Conservation (phyloP, 208 protist species). For the Leishmania major region DNA sequence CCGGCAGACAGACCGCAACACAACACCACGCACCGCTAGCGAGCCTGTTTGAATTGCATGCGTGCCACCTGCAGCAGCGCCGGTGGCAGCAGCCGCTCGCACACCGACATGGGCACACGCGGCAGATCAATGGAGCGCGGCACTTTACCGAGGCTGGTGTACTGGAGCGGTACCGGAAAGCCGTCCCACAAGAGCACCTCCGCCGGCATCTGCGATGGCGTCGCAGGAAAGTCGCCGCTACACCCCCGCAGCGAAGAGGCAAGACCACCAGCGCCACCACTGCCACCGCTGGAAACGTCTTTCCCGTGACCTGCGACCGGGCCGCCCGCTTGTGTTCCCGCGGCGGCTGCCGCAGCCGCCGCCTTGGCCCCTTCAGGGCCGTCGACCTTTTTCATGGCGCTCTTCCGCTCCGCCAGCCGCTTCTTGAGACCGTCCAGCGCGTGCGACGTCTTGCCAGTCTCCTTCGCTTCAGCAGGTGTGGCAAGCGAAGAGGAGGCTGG, state of each 20-base stretch:
- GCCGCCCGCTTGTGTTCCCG: neutral
- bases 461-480: conserved; percentile 2
- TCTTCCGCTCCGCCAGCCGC: conserved; percentile 53
- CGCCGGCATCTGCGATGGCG: conserved; percentile 1
- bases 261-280: conserved; percentile 10
- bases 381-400: conserved; percentile 30
- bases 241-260: neutral
- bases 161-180: conserved; percentile 34
- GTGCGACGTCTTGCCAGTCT: conserved; percentile 24
- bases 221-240: conserved; percentile 13
- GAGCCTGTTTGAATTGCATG: conserved; percentile 20
- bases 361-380: neutral
- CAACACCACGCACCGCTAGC: neutral
- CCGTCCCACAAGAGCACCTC: conserved; percentile 25
- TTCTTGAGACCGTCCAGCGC: conserved; percentile 45
- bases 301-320: neutral
- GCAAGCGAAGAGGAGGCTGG: neutral
- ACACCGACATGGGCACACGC: conserved; percentile 42
- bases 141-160: conserved; percentile 13
- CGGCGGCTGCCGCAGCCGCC: neutral
- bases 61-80: conserved; percentile 37
- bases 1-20: neutral
- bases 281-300: neutral
- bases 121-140: conserved; percentile 29
- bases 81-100: conserved; percentile 52